Conservation (phyloP, 1,284 basidiomycete species). For the Mycena sp. region DNA sequence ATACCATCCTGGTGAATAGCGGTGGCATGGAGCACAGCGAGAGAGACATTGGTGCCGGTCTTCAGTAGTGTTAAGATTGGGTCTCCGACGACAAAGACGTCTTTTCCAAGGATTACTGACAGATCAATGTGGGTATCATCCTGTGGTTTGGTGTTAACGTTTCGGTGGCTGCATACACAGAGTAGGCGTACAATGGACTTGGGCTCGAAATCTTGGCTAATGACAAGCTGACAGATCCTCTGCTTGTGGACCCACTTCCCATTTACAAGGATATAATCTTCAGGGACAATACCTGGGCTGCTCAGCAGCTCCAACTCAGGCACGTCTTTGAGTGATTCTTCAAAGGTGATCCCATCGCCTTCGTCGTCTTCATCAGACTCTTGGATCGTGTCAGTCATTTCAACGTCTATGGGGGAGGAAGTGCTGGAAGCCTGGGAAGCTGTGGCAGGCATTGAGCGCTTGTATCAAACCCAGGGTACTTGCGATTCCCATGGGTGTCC, state of each 20-base stretch:
- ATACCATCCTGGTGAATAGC: conserved; percentile 12
- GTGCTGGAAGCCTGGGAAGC: neutral
- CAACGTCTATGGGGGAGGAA: neutral
- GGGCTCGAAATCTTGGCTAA: conserved; percentile 4
- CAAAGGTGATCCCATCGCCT: conserved; percentile 1
- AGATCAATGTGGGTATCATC: no score
- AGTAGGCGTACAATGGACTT: conserved; percentile 9
- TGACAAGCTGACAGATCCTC: conserved; percentile 5
- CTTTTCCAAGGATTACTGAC: neutral
- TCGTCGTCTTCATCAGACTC: neutral
- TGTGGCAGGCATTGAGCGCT: neutral
- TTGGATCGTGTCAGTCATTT: neutral
- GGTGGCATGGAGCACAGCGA: conserved; percentile 8
- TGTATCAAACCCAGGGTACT: conserved; percentile 7
- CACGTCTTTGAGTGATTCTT: neutral
- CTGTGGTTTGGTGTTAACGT: neutral
- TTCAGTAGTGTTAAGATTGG: conserved; percentile 11
- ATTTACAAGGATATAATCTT: neutral
- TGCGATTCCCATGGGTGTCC: no score
- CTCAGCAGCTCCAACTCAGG: neutral
- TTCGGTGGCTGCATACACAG: conserved; percentile 10
- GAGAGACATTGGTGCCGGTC: neutral
- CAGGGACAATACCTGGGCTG: conserved; percentile 3
- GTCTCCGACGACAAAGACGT: conserved; percentile 12
- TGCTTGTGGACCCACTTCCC: conserved; percentile 16